Evolutionary conservation across 2,329 filamentous ascomycete species (phyloP), one percentile per base, ranked within the genome.

Genomic region (Hortaea werneckii): DNA sequence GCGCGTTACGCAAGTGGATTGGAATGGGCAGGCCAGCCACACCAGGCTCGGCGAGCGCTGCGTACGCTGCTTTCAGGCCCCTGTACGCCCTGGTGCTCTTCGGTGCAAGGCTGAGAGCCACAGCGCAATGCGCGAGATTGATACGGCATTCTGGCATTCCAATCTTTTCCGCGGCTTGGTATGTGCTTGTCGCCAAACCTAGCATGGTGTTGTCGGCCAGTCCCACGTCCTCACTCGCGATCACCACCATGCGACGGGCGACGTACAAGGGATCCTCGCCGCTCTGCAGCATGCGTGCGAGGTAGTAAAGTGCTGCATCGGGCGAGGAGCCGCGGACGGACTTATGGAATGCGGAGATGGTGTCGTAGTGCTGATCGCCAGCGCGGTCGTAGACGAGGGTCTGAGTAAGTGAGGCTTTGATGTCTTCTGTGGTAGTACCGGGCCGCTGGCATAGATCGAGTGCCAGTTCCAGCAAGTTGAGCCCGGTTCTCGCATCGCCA

Each of bases 361-460:
- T 92, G 62, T 98, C 90, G 70, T 96, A 98, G 68, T 96, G 92
- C 63, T 95, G 87, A 66, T 98, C 92, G 43, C 92, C 90, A 0
- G 85, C 86, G 45, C 92, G 81, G 65, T 98, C 92, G 67, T 96
- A 96, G 10, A 96, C 88, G 1, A 96, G 73, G 0, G 90, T 96
- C 62, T 89, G 89, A 2, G 90, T 96, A 7, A 98, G 74, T 2
- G 85, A 78, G 1, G 80, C 73, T 62, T 95, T 95, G 61, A 98
- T 79, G 48, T 80, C 78, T 5, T 83, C 80, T 51, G 83, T 79
- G 0, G 86, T 92, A 6, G 50, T 48, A 52, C 84, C 71, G 0
- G 76, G 72, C 5, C 77, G 75, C 29, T 70, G 75, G 3, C 84
- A 82, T 0, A 95, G 73, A 32, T 85, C 86, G 57, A 96, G 79